Evolutionary conservation across 2,329 filamentous ascomycete species (phyloP), one percentile per base, ranked within the genome.

Genomic region (Claviceps sp.): DNA sequence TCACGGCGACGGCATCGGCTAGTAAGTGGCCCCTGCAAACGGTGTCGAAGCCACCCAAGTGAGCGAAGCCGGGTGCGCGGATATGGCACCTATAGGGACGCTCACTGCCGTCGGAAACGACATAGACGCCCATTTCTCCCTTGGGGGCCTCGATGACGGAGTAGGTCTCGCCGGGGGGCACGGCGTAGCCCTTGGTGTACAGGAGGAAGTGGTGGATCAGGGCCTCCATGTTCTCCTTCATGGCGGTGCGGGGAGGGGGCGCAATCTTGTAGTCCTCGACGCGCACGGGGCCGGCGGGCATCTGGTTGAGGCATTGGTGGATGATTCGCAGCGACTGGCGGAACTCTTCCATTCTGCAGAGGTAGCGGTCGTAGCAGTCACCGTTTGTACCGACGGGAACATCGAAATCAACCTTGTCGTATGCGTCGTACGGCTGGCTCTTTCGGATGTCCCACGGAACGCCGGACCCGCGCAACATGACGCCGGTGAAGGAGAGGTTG

Each of bases 141-240:
- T 98, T 98, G 55, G 93, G 93, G n/a, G 94, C 93, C 77, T 98
- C 93, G 58, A 98, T 98, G 56, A 86, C 91, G 46, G 85, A 90
- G 77, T 98, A 98, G 5, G 93, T 98, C 77, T 98, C 93, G 56
- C 93, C 94, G 7, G 94, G 93, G 44, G 93, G 93, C 4, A 98
- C 93, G 45, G 88, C 80, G 71, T 98, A 98, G 54, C 93, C 93
- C 80, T 98, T 98, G 69, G 90, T 97, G 77, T 91, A 98, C 50
- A 98, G 83, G 59, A 98, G 74, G 79, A 98, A 98, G 77, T 98
- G 93, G 75, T 98, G 93, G 67, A 98, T 98, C 44, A 98, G 80
- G 40, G 93, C 90, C 75, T 98, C 93, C 94, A 98, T 98, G 77
- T 98, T 98, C 81, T 98, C 93, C 80, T 98, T 98, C 93, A 98